phyloP scores from a whole-genome alignment of 306 rosid genomes.

The Luffa aegyptiaca region DNA sequence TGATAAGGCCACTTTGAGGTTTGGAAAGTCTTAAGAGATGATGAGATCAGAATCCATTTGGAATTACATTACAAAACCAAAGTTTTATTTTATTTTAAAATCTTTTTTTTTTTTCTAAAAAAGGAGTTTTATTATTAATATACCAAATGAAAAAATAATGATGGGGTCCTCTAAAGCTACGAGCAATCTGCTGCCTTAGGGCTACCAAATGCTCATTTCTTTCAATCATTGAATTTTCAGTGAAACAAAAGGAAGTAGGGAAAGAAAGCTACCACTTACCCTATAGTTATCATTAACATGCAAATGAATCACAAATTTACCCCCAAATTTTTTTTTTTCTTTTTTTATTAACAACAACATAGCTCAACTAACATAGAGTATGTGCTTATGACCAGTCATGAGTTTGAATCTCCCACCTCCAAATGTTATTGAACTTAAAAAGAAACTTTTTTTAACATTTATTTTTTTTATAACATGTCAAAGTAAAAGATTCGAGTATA shows the following conservation, averaged over 20 bases:
- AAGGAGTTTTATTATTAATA: neutral
- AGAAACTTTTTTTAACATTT: too few species aligned
- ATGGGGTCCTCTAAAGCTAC: constrained; percentile 19
- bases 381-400: too few species aligned
- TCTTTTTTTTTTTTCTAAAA: neutral
- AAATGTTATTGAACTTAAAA: too few species aligned
- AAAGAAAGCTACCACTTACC: neutral
- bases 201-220: constrained; percentile 12
- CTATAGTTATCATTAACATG: neutral
- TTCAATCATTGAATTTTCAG: constrained; percentile 26
- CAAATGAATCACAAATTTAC: neutral
- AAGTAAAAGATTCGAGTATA: too few species aligned
- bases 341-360: neutral
- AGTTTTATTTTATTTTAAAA: neutral
- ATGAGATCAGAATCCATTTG: neutral
- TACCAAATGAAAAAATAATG: neutral
- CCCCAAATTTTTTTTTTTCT: neutral
- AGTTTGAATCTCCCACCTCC: too few species aligned
- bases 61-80: neutral
- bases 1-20: neutral
- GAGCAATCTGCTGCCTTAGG: constrained; percentile 16
- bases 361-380: too few species aligned
- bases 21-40: neutral
- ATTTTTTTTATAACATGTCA: too few species aligned
- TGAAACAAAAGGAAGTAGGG: neutral